Base-by-base conservation (phyloP, 441 rosid genomes). In the Gossypium gossypioides region DNA sequence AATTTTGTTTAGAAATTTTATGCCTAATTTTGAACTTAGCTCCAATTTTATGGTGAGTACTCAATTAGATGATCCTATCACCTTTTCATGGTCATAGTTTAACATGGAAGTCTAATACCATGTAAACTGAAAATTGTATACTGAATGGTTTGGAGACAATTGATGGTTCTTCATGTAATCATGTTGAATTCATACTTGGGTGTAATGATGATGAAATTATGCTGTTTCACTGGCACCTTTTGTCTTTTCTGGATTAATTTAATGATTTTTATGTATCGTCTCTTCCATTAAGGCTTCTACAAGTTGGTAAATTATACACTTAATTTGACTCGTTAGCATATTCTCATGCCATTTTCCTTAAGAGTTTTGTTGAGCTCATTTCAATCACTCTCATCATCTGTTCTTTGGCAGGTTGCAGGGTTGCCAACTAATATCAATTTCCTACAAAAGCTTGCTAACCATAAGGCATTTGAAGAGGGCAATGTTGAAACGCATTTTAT, bases 401-500 rank as follows among this genome's bases (percentile, higher is more conserved):
- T 68, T 75, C 42, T 75, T 70, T 83, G 76, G 70, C 88, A 94
- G 99, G 97, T 94, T 57, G 99, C 91, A 27, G 99, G 97, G 76
- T 87, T 94, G 74, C 99, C 99, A 22, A 92, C 96, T 55, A 94
- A 94, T 83, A 88, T 94, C 69, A 85, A 78, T 80, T 94, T 94
- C 75, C 87, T 92, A 64, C 89, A 83, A 68, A 89, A 84, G 73
- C 97, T 94, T 79, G 91, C 96, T 66, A 82, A 80, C 75, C 93
- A 94, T 69, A 78, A 69, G 81, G 92, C 85, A 74, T 94, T 94
- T 81, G 85, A 81, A 83, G 87, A 77, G 78, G 97, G 93, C 42
- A 77, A 86, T 59, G 96, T 94, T 77, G 99, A 94, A 87, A 94
- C 97, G 10, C 99, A 94, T 86, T 92, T 94, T 78, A 92, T 94